phyloP scores from a whole-genome alignment of 345 rosid genomes.

The Zanthoxylum bungeanum region DNA sequence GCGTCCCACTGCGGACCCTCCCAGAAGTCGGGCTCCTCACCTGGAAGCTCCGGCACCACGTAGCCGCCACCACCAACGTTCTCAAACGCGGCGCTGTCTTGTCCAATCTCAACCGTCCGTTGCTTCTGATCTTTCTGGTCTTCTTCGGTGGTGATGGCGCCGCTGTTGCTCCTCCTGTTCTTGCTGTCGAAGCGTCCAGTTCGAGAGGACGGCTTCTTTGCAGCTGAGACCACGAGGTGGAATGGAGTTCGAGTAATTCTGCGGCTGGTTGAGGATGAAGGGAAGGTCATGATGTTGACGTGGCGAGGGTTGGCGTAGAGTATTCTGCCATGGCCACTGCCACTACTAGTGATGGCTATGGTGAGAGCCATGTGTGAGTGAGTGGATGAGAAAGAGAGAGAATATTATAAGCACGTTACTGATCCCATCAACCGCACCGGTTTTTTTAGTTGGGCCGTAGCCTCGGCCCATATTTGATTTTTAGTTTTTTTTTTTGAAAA shows the following conservation, averaged over 20 bases:
- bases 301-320: conserved; percentile 28
- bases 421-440: too few relatives aligned
- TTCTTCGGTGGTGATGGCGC: conserved; percentile 40
- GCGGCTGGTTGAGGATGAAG: conserved; percentile 7
- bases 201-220: conserved; percentile 60
- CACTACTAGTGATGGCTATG: conserved; percentile 37
- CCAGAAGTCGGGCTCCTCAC: conserved; percentile 61
- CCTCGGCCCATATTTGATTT: too few relatives aligned
- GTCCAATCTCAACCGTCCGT: conserved; percentile 30
- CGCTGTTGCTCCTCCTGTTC: conserved; percentile 44
- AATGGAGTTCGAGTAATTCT: too few relatives aligned
- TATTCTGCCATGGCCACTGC: conserved; percentile 28
- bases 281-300: conserved; percentile 17
- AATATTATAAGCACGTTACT: not conserved
- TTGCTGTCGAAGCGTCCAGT: conserved; percentile 71
- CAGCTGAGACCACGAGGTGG: conserved; percentile 45
- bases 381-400: not conserved
- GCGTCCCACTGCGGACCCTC: conserved; percentile 87
- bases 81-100: conserved; percentile 10
- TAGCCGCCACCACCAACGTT: conserved; percentile 36
- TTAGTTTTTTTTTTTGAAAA: too few relatives aligned
- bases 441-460: too few relatives aligned
- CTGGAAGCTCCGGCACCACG: conserved; percentile 57
- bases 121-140: conserved; percentile 12
- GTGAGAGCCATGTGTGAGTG: conserved; percentile 42